These are phyloP conservation scores for Acanthamoeba healyi DNA, from an alignment of 208 protist species.

Conservation along the genomic window DNA sequence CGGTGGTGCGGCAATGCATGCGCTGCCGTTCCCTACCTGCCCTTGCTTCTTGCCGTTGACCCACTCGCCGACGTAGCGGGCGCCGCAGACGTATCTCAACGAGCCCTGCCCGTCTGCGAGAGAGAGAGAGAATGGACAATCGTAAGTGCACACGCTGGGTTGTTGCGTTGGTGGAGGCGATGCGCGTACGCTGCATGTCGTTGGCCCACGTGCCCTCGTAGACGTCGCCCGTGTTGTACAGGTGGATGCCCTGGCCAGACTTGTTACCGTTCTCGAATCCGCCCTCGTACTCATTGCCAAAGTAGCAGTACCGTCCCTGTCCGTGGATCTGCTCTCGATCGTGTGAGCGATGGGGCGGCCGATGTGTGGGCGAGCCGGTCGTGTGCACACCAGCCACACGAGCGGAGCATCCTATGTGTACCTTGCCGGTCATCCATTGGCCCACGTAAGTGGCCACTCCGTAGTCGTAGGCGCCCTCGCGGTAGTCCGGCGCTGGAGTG, in stretches of 20 bases:
- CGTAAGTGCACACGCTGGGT: neutral
- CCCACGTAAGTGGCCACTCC: neutral
- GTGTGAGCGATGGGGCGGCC: neutral
- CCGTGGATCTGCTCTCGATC: neutral
- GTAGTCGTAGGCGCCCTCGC: neutral
- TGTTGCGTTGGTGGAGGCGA: neutral
- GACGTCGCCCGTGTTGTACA: conserved; percentile 11
- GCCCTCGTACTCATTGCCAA: conserved; percentile 33
- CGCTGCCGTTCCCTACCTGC: neutral
- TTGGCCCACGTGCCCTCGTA: conserved; percentile 10
- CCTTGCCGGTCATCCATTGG: conserved; percentile 30
- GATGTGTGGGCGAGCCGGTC: no score
- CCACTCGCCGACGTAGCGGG: neutral
- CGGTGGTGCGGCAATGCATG: neutral
- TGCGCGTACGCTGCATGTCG: conserved; percentile 4
- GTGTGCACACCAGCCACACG: neutral
- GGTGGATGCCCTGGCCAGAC: neutral
- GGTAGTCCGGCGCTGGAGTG: neutral
- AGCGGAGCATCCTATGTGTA: neutral
- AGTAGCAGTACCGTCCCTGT: neutral
- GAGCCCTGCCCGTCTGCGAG: neutral
- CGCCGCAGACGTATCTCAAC: neutral
- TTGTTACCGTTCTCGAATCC: neutral
- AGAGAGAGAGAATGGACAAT: neutral
- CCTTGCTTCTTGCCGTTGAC: conserved; percentile 20